Percentiles rank a stretch among this genome's conserved stretches.
Conservation (phyloP, 148 eudicot genomes). For the Persicaria tinctoria region DNA sequence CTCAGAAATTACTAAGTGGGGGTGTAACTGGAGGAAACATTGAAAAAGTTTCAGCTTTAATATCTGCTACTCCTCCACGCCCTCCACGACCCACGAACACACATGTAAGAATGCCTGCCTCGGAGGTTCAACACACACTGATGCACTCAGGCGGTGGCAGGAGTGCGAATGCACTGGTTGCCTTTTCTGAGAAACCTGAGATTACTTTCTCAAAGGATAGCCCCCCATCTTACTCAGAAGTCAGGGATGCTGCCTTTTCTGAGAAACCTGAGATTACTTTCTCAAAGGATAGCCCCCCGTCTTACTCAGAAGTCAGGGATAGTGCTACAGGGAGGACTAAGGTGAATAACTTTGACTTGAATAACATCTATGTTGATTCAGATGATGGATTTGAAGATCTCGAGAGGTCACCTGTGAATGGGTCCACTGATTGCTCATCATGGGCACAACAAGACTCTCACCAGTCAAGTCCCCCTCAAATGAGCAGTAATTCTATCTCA, state of each 20-base stretch:
- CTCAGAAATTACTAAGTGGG: slow-evolving; percentile 38
- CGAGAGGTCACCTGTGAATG: slow-evolving; percentile 14
- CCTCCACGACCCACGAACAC: slow-evolving; percentile 8
- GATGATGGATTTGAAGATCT: slow-evolving; percentile 31
- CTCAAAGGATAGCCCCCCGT: slow-evolving; percentile 8
- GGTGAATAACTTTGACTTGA: slow-evolving; percentile 60
- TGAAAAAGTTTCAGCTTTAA: slow-evolving; percentile 26
- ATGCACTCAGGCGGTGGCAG: slow-evolving; percentile 1
- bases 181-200: slow-evolving; percentile 6
- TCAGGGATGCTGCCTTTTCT: slow-evolving; percentile 1
- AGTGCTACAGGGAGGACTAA: slow-evolving; percentile 16
- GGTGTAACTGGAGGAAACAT: slow-evolving; percentile 30
- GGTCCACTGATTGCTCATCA: slow-evolving; percentile 15
- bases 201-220: slow-evolving; percentile 9
- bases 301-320: slow-evolving; percentile 10
- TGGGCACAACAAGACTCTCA: slow-evolving; percentile 46
- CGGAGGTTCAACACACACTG: slow-evolving; percentile 4
- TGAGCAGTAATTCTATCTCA: slow-evolving; percentile 70
- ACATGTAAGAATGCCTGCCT: background rate
- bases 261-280: slow-evolving; percentile 4
- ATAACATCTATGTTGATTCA: slow-evolving; percentile 68
- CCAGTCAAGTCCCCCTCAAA: slow-evolving; percentile 69
- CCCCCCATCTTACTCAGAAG: slow-evolving; percentile 7
- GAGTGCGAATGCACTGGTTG: background rate
- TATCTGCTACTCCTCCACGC: slow-evolving; percentile 12